These are phyloP conservation scores for Monosporascus sp. DNA, from an alignment of 2,329 filamentous ascomycete genomes.

Conservation along the genomic window DNA sequence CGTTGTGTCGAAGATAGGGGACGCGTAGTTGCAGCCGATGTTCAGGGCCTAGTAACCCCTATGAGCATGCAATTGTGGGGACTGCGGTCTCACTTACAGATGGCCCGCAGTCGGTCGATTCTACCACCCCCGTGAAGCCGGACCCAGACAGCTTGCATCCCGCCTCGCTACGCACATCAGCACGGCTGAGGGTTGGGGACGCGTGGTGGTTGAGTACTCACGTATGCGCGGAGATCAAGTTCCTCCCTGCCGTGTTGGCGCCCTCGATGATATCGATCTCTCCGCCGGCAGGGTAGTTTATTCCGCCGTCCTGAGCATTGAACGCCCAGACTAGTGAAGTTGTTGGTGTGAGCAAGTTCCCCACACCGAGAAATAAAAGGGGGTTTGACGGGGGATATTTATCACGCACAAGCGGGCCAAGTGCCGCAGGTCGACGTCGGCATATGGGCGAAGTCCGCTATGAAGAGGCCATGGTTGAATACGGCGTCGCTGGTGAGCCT, in stretches of 20 bases:
- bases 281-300: conserved; percentile 56
- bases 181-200: background rate
- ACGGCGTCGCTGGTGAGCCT: conserved; percentile 59
- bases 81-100: conserved; percentile 10
- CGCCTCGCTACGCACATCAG: conserved; percentile 10
- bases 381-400: background rate
- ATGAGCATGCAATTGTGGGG: conserved; percentile 1
- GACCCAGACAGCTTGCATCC: conserved; percentile 17
- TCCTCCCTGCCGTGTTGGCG: conserved; percentile 54
- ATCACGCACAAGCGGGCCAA: conserved; percentile 62
- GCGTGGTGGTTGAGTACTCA: conserved; percentile 11
- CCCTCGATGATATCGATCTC: conserved; percentile 70
- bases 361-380: background rate
- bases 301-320: conserved; percentile 31
- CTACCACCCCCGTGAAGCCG: conserved; percentile 20
- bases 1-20: conserved; percentile 34
- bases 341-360: conserved; percentile 9
- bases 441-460: conserved; percentile 70
- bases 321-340: conserved; percentile 44
- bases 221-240: conserved; percentile 61
- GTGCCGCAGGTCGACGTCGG: conserved; percentile 64
- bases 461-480: conserved; percentile 63
- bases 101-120: conserved; percentile 20
- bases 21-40: conserved; percentile 40
- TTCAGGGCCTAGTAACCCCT: conserved; percentile 33